Base-by-base conservation (phyloP, 352 stramenopile species). In the Plasmopara viticola region DNA sequence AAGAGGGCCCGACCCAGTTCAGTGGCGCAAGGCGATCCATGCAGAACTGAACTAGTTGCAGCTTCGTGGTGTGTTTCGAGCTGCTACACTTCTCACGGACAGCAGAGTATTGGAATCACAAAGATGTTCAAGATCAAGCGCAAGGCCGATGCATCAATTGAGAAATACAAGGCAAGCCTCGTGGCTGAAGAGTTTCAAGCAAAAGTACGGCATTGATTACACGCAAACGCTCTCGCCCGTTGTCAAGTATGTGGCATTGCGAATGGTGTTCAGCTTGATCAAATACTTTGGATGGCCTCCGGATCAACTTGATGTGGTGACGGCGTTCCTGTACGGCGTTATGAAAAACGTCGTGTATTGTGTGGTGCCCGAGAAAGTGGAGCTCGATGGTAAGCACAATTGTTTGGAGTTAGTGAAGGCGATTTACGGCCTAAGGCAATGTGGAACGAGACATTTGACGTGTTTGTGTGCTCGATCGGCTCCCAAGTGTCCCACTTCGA, bases 241-340 rank as follows among this genome's bases (percentile, higher is more conserved):
- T 8, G 2, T 48, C n/a, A 48, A 48, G 42, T 37, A 48, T 28
- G 33, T 42, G 10, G 9, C 37, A 18, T 14, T 42, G 33, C 33
- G 20, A 14, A 38, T 38, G 4, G 4, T 38, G 9, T 5, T 38
- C 13, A 14, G 9, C 13, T 9, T 38, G 9, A 14, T 4, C 4
- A 38, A 38, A 4, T 59, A 4, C 13, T 38, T 38, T 14, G 1
- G 9, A 4, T 14, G 4, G 33, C 4, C 33, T 5, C 33, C 13
- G 2, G 44, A 53, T 4, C 52, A 59, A 44, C 52, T 53, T 0
- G 51, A 52, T n/a, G 52, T 53, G 52, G 44, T 59, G 15, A 53
- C 37, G n/a, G 35, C 44, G 13, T 53, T 59, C 20, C 29, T 59
- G 13, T 52, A 48, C 9, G 44, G 44, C 3, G 15, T 49, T 6